A percentile compares a stretch with the other conserved stretches of the same genome.
Evolutionary conservation across 1,284 basidiomycete genomes (phyloP).

Genomic region (Jaminaea rosea): DNA sequence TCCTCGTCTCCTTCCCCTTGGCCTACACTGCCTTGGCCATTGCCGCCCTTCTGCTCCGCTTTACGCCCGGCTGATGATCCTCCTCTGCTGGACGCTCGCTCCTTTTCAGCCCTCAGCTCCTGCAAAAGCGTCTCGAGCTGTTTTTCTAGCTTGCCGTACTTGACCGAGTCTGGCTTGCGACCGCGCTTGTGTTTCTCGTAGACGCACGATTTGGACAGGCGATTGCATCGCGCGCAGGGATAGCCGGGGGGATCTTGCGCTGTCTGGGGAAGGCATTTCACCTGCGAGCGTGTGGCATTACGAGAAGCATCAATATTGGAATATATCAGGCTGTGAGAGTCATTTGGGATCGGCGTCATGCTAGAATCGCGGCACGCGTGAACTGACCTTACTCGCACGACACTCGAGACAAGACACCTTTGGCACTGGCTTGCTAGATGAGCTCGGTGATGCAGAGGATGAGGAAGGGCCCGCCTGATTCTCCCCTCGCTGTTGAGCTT

Average conservation of each 20-base stretch:
- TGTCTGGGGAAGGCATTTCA: neutral
- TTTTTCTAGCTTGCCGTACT: neutral
- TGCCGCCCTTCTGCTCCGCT: too few relatives aligned
- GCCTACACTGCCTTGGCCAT: too few relatives aligned
- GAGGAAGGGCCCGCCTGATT: too few relatives aligned
- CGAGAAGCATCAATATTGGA: neutral
- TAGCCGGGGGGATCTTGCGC: neutral
- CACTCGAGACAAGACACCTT: neutral
- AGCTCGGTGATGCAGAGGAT: too few relatives aligned
- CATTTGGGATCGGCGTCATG: neutral
- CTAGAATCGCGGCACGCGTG: neutral
- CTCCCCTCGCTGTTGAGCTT: too few relatives aligned
- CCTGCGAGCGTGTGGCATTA: neutral
- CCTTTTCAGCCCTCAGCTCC: neutral
- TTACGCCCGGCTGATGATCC: too few relatives aligned
- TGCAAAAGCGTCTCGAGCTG: neutral
- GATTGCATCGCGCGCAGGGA: neutral
- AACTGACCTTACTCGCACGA: neutral
- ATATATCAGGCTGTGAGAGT: too few relatives aligned
- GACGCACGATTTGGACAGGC: neutral
- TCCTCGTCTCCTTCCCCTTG: too few relatives aligned
- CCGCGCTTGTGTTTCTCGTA: slow-evolving; percentile 1
- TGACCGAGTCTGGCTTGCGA: neutral
- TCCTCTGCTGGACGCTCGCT: neutral
- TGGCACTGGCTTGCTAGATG: neutral